Evolutionary conservation across 257 asterid species (phyloP), one percentile per base, ranked within the genome.

Genomic region (Paraleonurus japonicus): DNA sequence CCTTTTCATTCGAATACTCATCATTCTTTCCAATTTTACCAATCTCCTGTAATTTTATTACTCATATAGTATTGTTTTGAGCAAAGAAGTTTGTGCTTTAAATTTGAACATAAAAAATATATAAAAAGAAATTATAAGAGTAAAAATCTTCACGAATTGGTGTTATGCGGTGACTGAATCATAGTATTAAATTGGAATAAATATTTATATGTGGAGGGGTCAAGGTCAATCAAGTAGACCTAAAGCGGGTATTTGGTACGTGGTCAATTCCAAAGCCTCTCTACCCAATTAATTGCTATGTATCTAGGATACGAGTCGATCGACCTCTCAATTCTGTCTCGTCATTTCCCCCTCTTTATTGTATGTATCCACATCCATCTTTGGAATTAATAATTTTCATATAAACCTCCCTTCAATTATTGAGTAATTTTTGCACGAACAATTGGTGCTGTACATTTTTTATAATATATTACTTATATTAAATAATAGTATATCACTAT

Each of bases 331-430:
- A 65, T 27, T 24, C 7, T 41, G 63, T 70, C 57, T 63, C 53
- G 66, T 75, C 79, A 60, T 59, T 75, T 75, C 74, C 41, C 74
- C 28, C 64, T 75, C 47, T 28, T 5, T 28, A 28, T 28, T 28
- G 5, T 28, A n/a, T 28, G 33, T 28, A 28, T 28, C 33, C 33
- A 3, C 33, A 28, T 26, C 3, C 5, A 28, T 5, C 33, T 28
- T 28, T 28, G 33, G 5, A 28, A n/a, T n/a, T 28, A 28, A 28
- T 28, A 28, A 28, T 3, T 28, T 3, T 28, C n/a, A n/a, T n/a
- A n/a, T n/a, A n/a, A n/a, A n/a, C n/a, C n/a, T n/a, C n/a, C n/a
- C n/a, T n/a, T n/a, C n/a, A n/a, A n/a, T n/a, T n/a, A n/a, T n/a
- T n/a, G n/a, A n/a, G n/a, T n/a, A n/a, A n/a, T n/a, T n/a, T n/a